Percentiles rank a stretch among this genome's conserved stretches.
phyloP scores from a whole-genome alignment of 225 moss, liverwort and hornwort species.

The Bryoerythrophyllum caledonicum region DNA sequence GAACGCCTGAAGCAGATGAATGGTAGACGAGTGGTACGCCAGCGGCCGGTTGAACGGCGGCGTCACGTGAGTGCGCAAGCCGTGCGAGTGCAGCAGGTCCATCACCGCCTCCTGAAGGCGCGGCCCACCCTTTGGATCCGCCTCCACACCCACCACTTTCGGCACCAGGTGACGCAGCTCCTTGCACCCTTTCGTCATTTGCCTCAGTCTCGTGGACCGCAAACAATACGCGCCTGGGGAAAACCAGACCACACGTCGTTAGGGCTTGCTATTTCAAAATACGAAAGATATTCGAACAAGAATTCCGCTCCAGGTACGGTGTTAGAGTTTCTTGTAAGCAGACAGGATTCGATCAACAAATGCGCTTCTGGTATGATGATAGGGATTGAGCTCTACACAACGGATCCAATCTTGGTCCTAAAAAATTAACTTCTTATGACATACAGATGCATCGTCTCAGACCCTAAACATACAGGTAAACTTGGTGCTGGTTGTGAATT shows the following conservation, averaged over 20 bases:
- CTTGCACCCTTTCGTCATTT: constrained; percentile 68
- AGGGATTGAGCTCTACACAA: neutral
- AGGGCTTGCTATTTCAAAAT: neutral
- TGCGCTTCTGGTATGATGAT: neutral
- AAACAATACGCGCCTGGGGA: constrained; percentile 63
- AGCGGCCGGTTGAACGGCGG: constrained; percentile 41
- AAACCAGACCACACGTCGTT: neutral
- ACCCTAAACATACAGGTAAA: neutral
- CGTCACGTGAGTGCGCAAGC: constrained; percentile 39
- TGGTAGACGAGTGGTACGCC: constrained; percentile 58
- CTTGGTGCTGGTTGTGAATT: no score
- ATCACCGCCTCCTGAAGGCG: constrained; percentile 75
- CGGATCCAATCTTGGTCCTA: no score
- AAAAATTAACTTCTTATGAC: no score
- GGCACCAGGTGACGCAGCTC: constrained; percentile 78
- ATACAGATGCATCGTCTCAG: neutral
- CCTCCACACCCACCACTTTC: constrained; percentile 69
- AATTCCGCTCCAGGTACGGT: no score
- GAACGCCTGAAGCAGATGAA: constrained; percentile 79
- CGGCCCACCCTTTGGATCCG: constrained; percentile 80
- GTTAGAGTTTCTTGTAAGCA: no score
- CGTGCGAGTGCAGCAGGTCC: constrained; percentile 74
- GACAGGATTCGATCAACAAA: neutral
- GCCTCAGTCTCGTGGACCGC: constrained; percentile 64
- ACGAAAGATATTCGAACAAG: neutral